Base-by-base conservation (phyloP, 805 yeast genomes). In the Danielia oregonensis region DNA sequence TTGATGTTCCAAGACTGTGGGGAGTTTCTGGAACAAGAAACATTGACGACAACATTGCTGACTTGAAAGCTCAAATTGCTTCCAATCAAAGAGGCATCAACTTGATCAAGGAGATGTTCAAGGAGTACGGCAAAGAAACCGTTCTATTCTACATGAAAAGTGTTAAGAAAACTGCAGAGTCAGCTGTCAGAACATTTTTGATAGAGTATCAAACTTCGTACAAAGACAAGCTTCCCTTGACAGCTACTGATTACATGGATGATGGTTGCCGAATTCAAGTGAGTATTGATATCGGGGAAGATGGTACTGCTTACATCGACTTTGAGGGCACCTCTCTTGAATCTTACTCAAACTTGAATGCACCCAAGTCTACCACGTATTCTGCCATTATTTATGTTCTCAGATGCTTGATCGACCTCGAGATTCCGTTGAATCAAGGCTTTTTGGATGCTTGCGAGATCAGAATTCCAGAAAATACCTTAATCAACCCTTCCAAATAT, bases 11-110 rank as follows among this genome's bases (percentile, higher is more conserved):
- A 16, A 13, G 32, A 5, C 40, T 33, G 39, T 42, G 3, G 13
- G 55, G 55, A 3, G 46, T 42, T 16, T 46, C 51, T 26, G 53
- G 53, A 17, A 40, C 56, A 2, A 36, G 56, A 28, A 44, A 43
- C 23, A 38, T 51, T 14, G 48, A 46, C 10, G 54, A 51, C 30
- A 49, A 51, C 28, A 45, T 49, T 24, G 30, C 48, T 34, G 95
- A 86, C 55, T 60, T 86, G 53, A 83, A 82, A 51, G 94, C 95
- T 0, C 95, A 86, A 57, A 76, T 86, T 26, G 87, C 95, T 3
- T 95, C 97, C 2, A 88, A 89, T 52, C 46, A 85, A 82, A 52
- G 24, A 4, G 29, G 35, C 12, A 18, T 32, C 5, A 6, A 10
- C 12, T 14, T 26, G 13, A 6, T 32, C 6, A 25, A 26, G 17